Evolutionary conservation across 331 rosid genomes (phyloP), one percentile per base, ranked within the genome.

Genomic region (Prunus yedoensis): DNA sequence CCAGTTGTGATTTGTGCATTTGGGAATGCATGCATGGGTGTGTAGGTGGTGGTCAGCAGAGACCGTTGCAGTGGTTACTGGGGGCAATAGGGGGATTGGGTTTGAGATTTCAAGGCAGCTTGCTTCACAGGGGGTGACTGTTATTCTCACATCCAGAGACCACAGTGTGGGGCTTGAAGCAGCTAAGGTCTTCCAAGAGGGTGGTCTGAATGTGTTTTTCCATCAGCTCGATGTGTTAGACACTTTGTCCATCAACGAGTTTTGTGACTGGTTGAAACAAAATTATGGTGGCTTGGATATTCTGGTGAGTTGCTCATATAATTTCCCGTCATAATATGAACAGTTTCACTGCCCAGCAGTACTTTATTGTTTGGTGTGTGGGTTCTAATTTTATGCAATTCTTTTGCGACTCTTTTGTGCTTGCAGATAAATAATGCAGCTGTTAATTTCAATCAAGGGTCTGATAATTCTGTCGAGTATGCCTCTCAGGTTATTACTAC

Each of bases 41-140:
- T 60, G 2, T 80, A 93, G 98, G 89, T 94, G 98, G 98, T 94
- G 98, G 98, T 88, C 96, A 2, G 84, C 88, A 65, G 96, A 91
- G 82, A 91, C 93, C 17, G 45, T 94, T 66, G 96, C 91, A 0
- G 97, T 91, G 87, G 97, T 91, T 12, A 91, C 96, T 0, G 98
- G 98, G 80, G 96, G 95, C 46, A 94, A 90, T 61, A 89, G 97
- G 84, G 97, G 98, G 61, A 94, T 94, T 75, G 98, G 98, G 54
- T 94, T 90, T 81, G 98, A 94, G 84, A 84, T 89, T 64, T 82
- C 89, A 10, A 89, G 91, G 49, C 97, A 90, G 78, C 89, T 94
- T 32, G 95, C 92, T 17, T 88, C 72, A 66, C 93, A 90, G 71
- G 97, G 97, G 66, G 79, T 94, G 53, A 91, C 92, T 4, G 95